Conservation (phyloP, 306 rosid genomes). For the Styphnolobium japonicum region DNA sequence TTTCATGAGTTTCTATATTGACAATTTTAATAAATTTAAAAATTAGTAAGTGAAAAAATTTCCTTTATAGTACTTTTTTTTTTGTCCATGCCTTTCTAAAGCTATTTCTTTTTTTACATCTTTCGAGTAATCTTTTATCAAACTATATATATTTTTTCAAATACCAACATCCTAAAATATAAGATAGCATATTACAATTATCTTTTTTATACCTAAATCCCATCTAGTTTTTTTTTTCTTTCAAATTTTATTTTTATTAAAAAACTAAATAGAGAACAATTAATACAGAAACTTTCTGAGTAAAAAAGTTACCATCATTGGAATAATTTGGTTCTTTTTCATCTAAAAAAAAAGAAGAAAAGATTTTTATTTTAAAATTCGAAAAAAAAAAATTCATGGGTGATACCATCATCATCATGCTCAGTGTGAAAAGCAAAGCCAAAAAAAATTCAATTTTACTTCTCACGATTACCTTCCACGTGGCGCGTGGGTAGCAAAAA, state of each 20-base stretch:
- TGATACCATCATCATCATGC: neutral
- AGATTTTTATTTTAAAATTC: no score
- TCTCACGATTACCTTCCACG: slow-evolving; percentile 2
- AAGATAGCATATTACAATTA: neutral
- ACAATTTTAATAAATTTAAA: no score
- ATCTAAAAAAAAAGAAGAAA: neutral
- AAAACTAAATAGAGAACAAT: no score
- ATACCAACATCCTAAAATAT: no score
- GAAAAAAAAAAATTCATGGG: neutral
- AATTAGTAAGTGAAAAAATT: no score
- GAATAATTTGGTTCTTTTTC: neutral
- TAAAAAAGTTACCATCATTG: neutral
- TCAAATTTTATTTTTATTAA: neutral
- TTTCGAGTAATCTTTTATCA: no score
- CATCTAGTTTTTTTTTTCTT: neutral
- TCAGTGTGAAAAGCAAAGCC: neutral
- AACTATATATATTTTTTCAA: no score
- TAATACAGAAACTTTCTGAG: neutral
- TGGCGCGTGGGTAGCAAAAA: slow-evolving; percentile 11
- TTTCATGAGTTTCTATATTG: no score
- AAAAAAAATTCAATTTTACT: slow-evolving; percentile 7
- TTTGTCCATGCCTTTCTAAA: no score
- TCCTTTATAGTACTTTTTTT: no score
- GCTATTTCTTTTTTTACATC: no score
- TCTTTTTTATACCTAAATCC: no score